Evolutionary conservation across 2,329 filamentous ascomycete species (phyloP).

Genomic region (Cryoendolithus antarcticus): DNA sequence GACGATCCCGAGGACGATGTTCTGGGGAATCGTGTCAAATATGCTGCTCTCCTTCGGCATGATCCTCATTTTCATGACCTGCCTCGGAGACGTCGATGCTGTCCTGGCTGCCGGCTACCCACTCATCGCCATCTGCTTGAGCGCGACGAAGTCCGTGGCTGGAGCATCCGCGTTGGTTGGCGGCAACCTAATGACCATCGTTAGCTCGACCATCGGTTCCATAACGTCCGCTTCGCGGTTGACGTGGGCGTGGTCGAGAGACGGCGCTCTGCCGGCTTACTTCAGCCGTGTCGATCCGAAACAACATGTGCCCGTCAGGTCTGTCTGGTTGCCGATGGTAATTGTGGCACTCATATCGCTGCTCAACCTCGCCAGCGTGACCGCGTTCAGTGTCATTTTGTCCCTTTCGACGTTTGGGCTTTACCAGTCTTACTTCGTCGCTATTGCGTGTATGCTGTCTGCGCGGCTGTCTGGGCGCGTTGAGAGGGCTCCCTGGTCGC

Average conservation of each 20-base stretch:
- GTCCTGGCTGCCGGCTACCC: conserved; percentile 11
- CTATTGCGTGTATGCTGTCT: conserved; percentile 13
- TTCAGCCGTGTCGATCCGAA: conserved; percentile 12
- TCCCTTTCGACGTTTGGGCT: conserved; percentile 14
- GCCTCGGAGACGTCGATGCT: conserved; percentile 11
- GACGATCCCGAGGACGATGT: conserved; percentile 14
- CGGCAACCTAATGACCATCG: conserved; percentile 9
- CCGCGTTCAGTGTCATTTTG: conserved; percentile 13
- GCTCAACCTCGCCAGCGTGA: conserved; percentile 12
- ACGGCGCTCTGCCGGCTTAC: conserved; percentile 13
- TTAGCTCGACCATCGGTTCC: conserved; percentile 9
- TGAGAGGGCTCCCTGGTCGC: conserved; percentile 9
- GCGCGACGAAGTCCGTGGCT: conserved; percentile 10
- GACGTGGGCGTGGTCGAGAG: conserved; percentile 16
- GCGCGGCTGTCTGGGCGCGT: conserved; percentile 2
- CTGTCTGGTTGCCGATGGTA: conserved; percentile 12
- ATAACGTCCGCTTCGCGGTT: conserved; percentile 14
- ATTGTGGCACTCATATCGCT: conserved; percentile 12
- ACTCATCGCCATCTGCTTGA: conserved; percentile 12
- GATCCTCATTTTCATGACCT: conserved; percentile 12
- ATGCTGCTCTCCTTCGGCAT: conserved; percentile 12
- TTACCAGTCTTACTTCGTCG: conserved; percentile 15
- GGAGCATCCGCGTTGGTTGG: conserved; percentile 13
- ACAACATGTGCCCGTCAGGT: conserved; percentile 12
- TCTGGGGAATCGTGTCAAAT: conserved; percentile 13